These are phyloP conservation scores for Blastomyces percursus DNA, from an alignment of 2,329 filamentous ascomycete species.

Conservation along the genomic window DNA sequence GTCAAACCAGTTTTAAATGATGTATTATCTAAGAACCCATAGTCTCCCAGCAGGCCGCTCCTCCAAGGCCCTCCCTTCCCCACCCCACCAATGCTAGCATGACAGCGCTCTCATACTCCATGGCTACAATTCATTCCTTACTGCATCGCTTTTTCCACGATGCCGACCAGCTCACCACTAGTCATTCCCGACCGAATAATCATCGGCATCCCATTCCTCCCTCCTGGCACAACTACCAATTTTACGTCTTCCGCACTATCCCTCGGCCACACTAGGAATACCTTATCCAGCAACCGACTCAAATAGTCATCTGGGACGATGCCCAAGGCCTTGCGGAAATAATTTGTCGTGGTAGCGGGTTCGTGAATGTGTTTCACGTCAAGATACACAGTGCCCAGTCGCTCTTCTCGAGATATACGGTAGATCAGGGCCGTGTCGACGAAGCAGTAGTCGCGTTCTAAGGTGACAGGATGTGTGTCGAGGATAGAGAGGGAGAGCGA, in stretches of 20 bases:
- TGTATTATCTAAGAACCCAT: neutral
- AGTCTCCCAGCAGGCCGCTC: neutral
- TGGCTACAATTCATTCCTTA: neutral
- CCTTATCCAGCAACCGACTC: neutral
- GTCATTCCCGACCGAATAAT: neutral
- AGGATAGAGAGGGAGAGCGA: neutral
- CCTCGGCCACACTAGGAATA: slow-evolving; percentile 4
- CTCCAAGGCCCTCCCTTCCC: too few species aligned
- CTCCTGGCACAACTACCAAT: neutral
- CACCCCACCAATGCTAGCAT: neutral
- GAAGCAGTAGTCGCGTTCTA: slow-evolving; percentile 7
- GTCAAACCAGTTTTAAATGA: neutral
- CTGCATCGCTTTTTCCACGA: neutral
- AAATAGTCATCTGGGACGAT: slow-evolving; percentile 5
- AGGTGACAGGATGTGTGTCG: slow-evolving; percentile 3
- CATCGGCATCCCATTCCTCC: slow-evolving; percentile 7
- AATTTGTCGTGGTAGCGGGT: neutral
- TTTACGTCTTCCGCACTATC: slow-evolving; percentile 2
- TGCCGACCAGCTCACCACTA: neutral
- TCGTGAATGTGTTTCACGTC: slow-evolving; percentile 1
- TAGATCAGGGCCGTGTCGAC: neutral
- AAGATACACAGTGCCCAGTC: slow-evolving; percentile 1
- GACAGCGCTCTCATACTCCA: neutral
- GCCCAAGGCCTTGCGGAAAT: neutral
- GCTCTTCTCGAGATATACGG: slow-evolving; percentile 4